phyloP scores from a whole-genome alignment of 257 asterid genomes.

The Capsicum chinense region DNA sequence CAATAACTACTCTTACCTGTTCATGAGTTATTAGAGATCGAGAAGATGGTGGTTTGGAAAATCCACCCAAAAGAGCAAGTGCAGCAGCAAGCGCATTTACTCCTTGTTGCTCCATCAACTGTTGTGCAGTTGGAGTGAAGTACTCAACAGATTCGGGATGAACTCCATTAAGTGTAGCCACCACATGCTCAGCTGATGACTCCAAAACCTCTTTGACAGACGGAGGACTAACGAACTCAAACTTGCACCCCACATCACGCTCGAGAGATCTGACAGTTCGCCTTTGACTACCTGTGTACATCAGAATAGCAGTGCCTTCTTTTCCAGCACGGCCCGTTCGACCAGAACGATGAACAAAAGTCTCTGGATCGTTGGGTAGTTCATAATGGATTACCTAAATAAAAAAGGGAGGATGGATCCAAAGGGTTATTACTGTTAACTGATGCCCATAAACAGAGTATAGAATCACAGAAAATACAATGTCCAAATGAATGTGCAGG shows the following conservation, averaged over 20 bases:
- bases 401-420: conserved; percentile 21
- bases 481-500: conserved; percentile 11
- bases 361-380: conserved; percentile 94
- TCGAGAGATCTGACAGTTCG: conserved; percentile 37
- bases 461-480: not conserved
- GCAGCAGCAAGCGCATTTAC: conserved; percentile 58
- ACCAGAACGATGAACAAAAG: conserved; percentile 98
- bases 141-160: conserved; percentile 53
- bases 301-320: conserved; percentile 34
- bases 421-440: conserved; percentile 17
- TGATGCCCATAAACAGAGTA: not conserved
- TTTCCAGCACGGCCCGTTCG: conserved; percentile 78
- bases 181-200: conserved; percentile 36
- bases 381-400: conserved; percentile 88
- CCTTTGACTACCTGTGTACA: conserved; percentile 34
- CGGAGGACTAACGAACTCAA: conserved; percentile 34
- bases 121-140: conserved; percentile 54
- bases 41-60: conserved; percentile 55
- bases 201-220: conserved; percentile 36
- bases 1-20: conserved; percentile 42
- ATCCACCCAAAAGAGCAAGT: conserved; percentile 58
- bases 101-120: conserved; percentile 51
- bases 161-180: conserved; percentile 43
- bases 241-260: conserved; percentile 34
- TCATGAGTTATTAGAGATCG: conserved; percentile 59